These are phyloP conservation scores for Pichia sp. DNA, from an alignment of 1,139 yeast species.

Conservation along the genomic window DNA sequence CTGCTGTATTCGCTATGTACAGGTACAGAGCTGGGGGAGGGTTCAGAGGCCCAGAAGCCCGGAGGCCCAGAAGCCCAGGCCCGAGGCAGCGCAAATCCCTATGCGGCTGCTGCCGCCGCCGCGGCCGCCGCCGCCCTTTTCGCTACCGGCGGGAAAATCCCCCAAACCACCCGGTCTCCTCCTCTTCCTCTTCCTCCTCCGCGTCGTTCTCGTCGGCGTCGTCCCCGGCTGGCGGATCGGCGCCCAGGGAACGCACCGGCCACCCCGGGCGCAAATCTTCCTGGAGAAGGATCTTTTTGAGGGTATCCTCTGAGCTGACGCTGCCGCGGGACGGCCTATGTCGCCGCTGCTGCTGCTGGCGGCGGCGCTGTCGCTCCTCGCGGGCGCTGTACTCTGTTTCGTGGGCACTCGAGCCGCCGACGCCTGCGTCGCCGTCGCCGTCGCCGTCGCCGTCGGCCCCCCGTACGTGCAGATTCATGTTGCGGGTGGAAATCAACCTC, in stretches of 20 bases:
- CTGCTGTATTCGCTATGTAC: too few species aligned
- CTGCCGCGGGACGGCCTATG: background rate
- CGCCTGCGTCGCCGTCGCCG: background rate
- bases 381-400: background rate
- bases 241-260: background rate
- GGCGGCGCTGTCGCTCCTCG: background rate
- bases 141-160: too few species aligned
- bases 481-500: slow-evolving; percentile 16
- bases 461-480: slow-evolving; percentile 6
- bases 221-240: background rate
- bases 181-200: background rate
- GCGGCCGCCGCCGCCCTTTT: background rate
- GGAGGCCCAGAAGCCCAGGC: too few species aligned
- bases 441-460: slow-evolving; percentile 3
- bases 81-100: too few species aligned
- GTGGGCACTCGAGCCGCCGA: background rate
- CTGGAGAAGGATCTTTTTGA: background rate
- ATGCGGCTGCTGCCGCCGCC: background rate
- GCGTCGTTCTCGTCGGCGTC: background rate
- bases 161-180: background rate
- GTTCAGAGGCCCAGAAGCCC: too few species aligned
- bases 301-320: background rate
- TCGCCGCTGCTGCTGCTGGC: background rate
- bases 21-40: too few species aligned
- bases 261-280: background rate